Evolutionary conservation across 768 basidiomycete species (phyloP), one percentile per base, ranked within the genome.

Genomic region (Leccinum variicolor): DNA sequence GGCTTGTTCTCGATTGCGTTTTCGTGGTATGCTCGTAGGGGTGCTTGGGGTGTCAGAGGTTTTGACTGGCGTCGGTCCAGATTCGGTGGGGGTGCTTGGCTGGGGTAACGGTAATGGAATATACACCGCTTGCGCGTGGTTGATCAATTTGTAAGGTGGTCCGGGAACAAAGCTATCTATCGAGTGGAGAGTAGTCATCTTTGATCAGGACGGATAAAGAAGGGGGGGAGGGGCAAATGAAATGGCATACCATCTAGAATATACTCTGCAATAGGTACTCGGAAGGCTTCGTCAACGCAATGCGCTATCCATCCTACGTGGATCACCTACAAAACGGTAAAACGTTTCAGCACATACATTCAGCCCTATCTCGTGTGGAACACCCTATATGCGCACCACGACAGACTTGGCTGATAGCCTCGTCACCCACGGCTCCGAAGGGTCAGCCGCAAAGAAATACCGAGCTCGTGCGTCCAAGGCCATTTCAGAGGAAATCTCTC

Each of bases 231-330:
- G 23, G 8, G 6, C 2, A 13, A 23, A 43, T 50, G 46, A 53
- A 43, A 58, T 47, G 15, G 54, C 68, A 28, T 64, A 72, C 72
- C 72, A 19, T 72, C 71, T 25, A 72, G 69, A 31, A 72, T 57
- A 46, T 72, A 72, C 34, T 61, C 49, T 53, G 65, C 15, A n/a
- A 74, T 60, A 15, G 70, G 64, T 34, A 69, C 66, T 19, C 34
- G 57, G 46, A 72, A 74, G 0, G 53, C 58, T 33, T 62, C 53
- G 8, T 68, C 60, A 55, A 69, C 51, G 54, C 72, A 72, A 51
- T 72, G 68, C 28, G 50, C 34, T 49, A 72, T 72, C 71, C 71
- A 72, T 4, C 63, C 66, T 11, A 54, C 72, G 46, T 72, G 72
- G 19, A 72, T 62, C 13, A 72, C 71, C 71, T 72, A 21, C 6